Conservation (phyloP, 2,329 filamentous ascomycete species). For the Xylaria multiplex region DNA sequence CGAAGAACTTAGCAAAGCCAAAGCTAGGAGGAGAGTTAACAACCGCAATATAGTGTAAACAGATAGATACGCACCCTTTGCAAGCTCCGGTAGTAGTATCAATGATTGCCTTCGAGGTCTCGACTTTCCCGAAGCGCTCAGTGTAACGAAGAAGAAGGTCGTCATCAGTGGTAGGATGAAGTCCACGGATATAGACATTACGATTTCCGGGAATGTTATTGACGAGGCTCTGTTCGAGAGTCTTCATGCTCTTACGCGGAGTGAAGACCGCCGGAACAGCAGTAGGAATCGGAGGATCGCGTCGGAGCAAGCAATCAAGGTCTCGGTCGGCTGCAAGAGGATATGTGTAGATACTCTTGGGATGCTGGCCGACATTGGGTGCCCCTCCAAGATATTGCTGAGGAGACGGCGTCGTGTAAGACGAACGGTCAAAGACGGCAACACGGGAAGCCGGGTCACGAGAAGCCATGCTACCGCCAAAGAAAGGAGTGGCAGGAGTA, state of each 20-base stretch:
- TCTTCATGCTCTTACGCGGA: conserved; percentile 85
- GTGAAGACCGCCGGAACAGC: conserved; percentile 92
- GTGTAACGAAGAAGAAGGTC: conserved; percentile 86
- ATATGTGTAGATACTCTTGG: conserved; percentile 54
- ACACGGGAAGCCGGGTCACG: conserved; percentile 70
- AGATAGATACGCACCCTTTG: conserved; percentile 77
- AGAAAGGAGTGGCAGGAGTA: conserved; percentile 72
- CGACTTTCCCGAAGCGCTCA: conserved; percentile 88
- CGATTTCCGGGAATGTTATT: conserved; percentile 92
- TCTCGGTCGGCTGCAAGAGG: conserved; percentile 57
- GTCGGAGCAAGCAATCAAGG: conserved; percentile 73
- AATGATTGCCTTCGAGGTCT: conserved; percentile 98
- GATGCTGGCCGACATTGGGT: conserved; percentile 45
- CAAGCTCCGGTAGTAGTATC: conserved; percentile 92
- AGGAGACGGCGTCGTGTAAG: conserved; percentile 74
- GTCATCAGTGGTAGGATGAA: conserved; percentile 94
- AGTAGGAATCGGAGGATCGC: conserved; percentile 84
- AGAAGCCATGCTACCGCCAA: conserved; percentile 66
- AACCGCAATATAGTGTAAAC: conserved; percentile 12
- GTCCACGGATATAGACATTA: conserved; percentile 97
- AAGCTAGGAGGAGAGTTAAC: conserved; percentile 70
- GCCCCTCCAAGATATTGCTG: conserved; percentile 63
- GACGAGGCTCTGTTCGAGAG: conserved; percentile 91
- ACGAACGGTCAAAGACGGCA: conserved; percentile 68
- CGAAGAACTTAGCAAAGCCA: conserved; percentile 95